phyloP scores from a whole-genome alignment of 1,284 basidiomycete species.

The Leccinum huronense region DNA sequence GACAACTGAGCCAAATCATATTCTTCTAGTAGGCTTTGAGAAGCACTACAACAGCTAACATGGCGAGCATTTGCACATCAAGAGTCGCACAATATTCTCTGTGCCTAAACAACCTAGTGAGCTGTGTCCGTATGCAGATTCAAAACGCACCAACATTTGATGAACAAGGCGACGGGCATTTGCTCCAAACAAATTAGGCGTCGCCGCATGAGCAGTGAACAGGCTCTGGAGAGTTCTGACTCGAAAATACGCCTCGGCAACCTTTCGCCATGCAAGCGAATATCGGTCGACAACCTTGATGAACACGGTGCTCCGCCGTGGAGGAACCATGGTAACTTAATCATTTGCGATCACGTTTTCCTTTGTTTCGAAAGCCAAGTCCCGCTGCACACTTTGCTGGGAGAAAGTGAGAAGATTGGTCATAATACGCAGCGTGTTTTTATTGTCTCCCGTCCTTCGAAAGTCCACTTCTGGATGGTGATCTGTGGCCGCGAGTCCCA shows the following conservation, averaged over 20 bases:
- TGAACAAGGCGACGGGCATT: constrained; percentile 41
- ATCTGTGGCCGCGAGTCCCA: constrained; percentile 62
- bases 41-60: constrained; percentile 64
- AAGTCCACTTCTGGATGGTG: constrained; percentile 38
- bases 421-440: constrained; percentile 67
- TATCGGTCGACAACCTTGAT: constrained; percentile 56
- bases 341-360: constrained; percentile 18
- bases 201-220: constrained; percentile 37
- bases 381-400: constrained; percentile 43
- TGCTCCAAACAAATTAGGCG: constrained; percentile 22
- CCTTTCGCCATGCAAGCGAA: constrained; percentile 56
- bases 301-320: constrained; percentile 62
- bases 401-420: constrained; percentile 64
- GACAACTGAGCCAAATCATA: constrained; percentile 24
- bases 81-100: constrained; percentile 58
- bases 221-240: constrained; percentile 59
- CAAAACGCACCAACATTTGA: constrained; percentile 42
- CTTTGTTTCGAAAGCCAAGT: constrained; percentile 34
- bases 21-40: constrained; percentile 43
- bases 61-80: constrained; percentile 82
- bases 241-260: constrained; percentile 65
- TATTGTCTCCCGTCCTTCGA: constrained; percentile 46
- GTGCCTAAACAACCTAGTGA: constrained; percentile 48
- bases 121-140: not conserved
- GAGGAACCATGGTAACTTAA: constrained; percentile 39